Evolutionary conservation across 2,329 filamentous ascomycete genomes (phyloP), one percentile per base, ranked within the genome.

Genomic region (Fusarium circinatum): DNA sequence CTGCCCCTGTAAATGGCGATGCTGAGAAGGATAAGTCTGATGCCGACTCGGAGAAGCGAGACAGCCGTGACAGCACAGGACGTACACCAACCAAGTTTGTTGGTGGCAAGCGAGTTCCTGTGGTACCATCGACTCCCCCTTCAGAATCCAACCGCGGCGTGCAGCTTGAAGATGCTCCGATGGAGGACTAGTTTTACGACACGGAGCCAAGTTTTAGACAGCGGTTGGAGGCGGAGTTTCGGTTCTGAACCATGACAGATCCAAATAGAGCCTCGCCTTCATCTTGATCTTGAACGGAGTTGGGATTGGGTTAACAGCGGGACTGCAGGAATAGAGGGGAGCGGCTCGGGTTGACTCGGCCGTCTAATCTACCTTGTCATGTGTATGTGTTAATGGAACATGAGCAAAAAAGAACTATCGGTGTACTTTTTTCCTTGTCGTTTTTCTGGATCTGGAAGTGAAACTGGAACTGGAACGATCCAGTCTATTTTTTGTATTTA

Each of bases 11-110:
- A 48, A 89, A 89, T 73, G 86, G 86, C 58, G 77, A 78, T 26
- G 68, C 76, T 44, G 59, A 68, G 49, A 79, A 78, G 62, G 62
- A 68, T 20, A 79, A 80, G 18, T 63, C 69, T 18, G 79, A 81
- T 8, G 62, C 69, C 26, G 65, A 65, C 22, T 63, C 74, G 6
- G 89, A 91, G 75, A 93, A 93, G 82, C 88, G 91, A 57, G 90
- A 92, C 79, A 93, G 91, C 71, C 88, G 91, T 54, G 90, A 92
- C 79, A 93, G 91, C 71, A 81, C 92, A 24, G 86, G 87, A 51
- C 86, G 90, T 73, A 74, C 76, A 34, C 76, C 78, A 1, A 74
- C 80, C 54, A 82, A 81, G 45, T 83, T 91, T 71, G 89, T 84
- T 75, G 89, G 79, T 57, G 88, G 86, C 41, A 86, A 86, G 66